Base-by-base conservation (phyloP, 2,329 filamentous ascomycete species). In the Ceratocystis cubensis region DNA sequence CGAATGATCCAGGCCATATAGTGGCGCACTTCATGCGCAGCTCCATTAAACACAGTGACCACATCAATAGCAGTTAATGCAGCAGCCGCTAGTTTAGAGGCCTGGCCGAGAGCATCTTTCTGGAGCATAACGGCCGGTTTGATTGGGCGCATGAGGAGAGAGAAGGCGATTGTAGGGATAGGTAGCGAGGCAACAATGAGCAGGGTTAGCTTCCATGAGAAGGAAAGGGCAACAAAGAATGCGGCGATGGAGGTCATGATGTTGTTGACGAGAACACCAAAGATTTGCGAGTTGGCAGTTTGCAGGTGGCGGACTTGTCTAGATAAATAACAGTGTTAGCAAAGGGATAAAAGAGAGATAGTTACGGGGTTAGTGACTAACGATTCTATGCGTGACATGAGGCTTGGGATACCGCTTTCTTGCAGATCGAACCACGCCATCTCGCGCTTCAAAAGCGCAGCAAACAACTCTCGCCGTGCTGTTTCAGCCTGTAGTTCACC, bases 231-330 rank as follows among this genome's bases (percentile, higher is more conserved):
- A 1, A 96, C 78, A 0, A 77, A 78, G 1, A 96, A 75, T 7
- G 88, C 88, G 3, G 84, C 82, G 3, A 87, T 41, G 0, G 85
- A 81, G 2, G 87, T 84, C n/a, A 88, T 78, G 0, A 83, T 70
- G 69, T 88, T 85, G 68, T 85, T 82, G 6, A 88, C 72, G 0
- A 88, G 74, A 57, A 87, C 82, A 0, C 91, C 92, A 0, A 96
- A 78, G 0, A 91, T 87, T 70, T 94, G 87, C 0, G 91, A 93
- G 0, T 87, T 86, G 0, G 89, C 88, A 1, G 87, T 78, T 71
- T 96, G 91, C 3, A 97, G 78, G 69, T 96, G 92, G 66, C 87
- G 82, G 6, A 88, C 87, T 73, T 96, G 88, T 30, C 91, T 96
- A 66, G n/a, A 45, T 30, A 13, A 25, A 25, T 28, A 25, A 22